Evolutionary conservation across 179 eudicot genomes (phyloP).

Genomic region (Beta lomatogona): DNA sequence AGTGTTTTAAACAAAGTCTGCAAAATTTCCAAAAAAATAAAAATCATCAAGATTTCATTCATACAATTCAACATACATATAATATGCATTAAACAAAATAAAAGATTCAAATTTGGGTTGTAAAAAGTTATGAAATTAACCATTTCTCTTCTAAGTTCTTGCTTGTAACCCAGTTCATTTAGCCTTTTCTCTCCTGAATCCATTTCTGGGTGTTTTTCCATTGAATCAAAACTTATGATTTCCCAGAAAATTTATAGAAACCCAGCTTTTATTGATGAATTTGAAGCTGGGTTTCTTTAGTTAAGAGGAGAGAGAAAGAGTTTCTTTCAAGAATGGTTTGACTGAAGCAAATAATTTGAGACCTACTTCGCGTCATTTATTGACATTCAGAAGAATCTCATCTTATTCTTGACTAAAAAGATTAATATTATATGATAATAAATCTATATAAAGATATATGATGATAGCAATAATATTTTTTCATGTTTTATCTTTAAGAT

Average conservation of each 20-base stretch:
- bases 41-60: not conserved
- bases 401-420: not conserved
- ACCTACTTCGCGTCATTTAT: slow-evolving; percentile 4
- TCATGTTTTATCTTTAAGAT: too few species aligned
- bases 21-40: not conserved
- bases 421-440: not conserved
- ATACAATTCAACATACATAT: not conserved
- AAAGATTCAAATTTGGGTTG: not conserved
- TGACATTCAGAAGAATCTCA: not conserved
- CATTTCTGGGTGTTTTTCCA: slow-evolving; percentile 35
- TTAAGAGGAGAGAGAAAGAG: slow-evolving; percentile 7
- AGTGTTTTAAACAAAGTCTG: slow-evolving; percentile 65
- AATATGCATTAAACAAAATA: slow-evolving; percentile 14
- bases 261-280: slow-evolving; percentile 8
- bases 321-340: slow-evolving; percentile 25
- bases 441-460: too few species aligned
- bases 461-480: too few species aligned
- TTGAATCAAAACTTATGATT: not conserved
- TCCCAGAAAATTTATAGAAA: slow-evolving; percentile 4
- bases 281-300: slow-evolving; percentile 22
- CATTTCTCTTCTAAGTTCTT: slow-evolving; percentile 76
- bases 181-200: slow-evolving; percentile 73
- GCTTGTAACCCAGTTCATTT: slow-evolving; percentile 72
- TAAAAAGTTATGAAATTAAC: slow-evolving; percentile 26
- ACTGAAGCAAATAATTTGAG: slow-evolving; percentile 18